phyloP scores from a whole-genome alignment of 2,329 filamentous ascomycete genomes.

The Penicillium freii region DNA sequence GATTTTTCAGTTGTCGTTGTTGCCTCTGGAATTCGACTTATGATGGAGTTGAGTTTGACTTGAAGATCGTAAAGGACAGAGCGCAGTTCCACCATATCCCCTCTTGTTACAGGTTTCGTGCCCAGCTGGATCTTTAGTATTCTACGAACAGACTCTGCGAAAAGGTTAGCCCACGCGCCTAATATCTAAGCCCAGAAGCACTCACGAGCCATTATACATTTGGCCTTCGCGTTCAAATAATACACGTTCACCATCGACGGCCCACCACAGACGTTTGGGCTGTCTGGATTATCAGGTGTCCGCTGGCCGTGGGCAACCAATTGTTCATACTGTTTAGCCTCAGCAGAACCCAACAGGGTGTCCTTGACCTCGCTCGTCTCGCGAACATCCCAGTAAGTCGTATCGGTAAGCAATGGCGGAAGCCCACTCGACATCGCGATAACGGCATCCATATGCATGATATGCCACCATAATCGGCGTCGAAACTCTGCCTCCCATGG shows the following conservation, averaged over 20 bases:
- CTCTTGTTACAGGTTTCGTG: conserved; percentile 42
- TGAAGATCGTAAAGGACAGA: conserved; percentile 44
- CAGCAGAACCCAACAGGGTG: conserved; percentile 41
- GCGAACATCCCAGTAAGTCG: conserved; percentile 50
- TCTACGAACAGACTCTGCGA: conserved; percentile 42
- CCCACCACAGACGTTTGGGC: conserved; percentile 41
- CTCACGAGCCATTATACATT: conserved; percentile 48
- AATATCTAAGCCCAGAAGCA: conserved; percentile 2
- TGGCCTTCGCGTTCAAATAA: conserved; percentile 45
- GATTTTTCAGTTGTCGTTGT: conserved; percentile 22
- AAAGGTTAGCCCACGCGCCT: background rate
- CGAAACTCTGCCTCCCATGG: conserved; percentile 47
- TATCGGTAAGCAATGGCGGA: conserved; percentile 48
- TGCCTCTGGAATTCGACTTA: conserved; percentile 42
- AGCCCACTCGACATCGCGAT: conserved; percentile 52
- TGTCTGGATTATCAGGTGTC: conserved; percentile 42
- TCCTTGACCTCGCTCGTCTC: conserved; percentile 50
- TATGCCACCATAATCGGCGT: conserved; percentile 50
- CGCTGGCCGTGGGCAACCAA: conserved; percentile 33
- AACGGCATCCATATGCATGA: conserved; percentile 49
- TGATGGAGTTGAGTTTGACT: conserved; percentile 42
- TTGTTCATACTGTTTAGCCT: conserved; percentile 33
- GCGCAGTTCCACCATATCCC: conserved; percentile 46
- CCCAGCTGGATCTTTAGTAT: conserved; percentile 47
- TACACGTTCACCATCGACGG: conserved; percentile 44